Evolutionary conservation across 805 yeast genomes (phyloP).

Genomic region (Saccharomyces eubayanus): DNA sequence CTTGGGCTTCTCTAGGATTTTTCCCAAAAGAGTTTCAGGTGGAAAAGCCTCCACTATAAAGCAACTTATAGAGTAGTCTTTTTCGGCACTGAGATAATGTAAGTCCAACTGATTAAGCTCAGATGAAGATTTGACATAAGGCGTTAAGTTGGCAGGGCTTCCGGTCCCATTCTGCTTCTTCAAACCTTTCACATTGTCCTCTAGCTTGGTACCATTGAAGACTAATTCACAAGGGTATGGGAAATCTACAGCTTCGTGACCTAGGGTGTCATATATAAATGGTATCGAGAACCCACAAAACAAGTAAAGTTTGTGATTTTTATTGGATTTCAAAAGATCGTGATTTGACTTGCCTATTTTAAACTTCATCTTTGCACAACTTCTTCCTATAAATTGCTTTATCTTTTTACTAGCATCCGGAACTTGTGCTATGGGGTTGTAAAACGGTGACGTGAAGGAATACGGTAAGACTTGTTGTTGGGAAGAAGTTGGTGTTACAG

Average conservation of each 20-base stretch:
- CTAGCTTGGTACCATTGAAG: constrained; percentile 44
- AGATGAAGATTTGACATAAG: constrained; percentile 26
- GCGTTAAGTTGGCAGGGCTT: constrained; percentile 70
- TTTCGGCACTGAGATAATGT: constrained; percentile 47
- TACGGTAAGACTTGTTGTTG: constrained; percentile 23
- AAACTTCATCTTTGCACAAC: constrained; percentile 38
- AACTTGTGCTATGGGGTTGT: constrained; percentile 38
- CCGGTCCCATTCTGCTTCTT: constrained; percentile 71
- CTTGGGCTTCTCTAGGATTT: constrained; percentile 40
- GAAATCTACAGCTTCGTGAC: constrained; percentile 65
- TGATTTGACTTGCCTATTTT: constrained; percentile 37
- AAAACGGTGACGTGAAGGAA: constrained; percentile 52
- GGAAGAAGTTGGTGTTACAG: background rate
- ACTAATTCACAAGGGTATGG: constrained; percentile 63
- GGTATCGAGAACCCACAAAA: constrained; percentile 43
- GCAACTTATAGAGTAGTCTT: constrained; percentile 42
- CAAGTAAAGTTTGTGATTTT: constrained; percentile 38
- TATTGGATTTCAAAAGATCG: constrained; percentile 27
- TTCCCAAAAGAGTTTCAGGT: constrained; percentile 31
- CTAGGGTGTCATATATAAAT: constrained; percentile 30
- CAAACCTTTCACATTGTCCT: constrained; percentile 58
- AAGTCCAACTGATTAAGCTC: constrained; percentile 39
- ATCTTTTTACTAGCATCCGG: constrained; percentile 37
- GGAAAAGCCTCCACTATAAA: constrained; percentile 46
- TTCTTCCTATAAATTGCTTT: constrained; percentile 36